phyloP scores from a whole-genome alignment of 1,284 basidiomycete genomes.

The Cystodermella granulosa region DNA sequence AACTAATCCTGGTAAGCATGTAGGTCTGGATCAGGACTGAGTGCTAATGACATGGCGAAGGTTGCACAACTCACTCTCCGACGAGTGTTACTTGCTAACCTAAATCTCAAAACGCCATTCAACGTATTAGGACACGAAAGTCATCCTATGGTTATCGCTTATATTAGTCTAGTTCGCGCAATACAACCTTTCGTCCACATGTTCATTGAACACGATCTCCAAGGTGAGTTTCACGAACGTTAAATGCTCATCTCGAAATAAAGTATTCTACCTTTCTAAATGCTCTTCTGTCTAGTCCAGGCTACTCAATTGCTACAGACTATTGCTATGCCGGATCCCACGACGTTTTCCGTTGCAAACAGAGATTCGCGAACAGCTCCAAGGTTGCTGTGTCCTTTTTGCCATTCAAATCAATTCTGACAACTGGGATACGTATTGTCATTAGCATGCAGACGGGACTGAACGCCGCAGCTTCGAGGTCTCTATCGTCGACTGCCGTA shows the following conservation, averaged over 20 bases:
- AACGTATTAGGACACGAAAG: conserved; percentile 23
- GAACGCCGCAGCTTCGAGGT: no score
- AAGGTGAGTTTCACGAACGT: conserved; percentile 18
- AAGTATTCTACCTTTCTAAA: no score
- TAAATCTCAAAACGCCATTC: conserved; percentile 21
- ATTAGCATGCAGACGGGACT: no score
- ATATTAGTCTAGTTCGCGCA: conserved; percentile 27
- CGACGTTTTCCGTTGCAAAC: no score
- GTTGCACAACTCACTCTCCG: conserved; percentile 34
- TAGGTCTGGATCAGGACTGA: no score
- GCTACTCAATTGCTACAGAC: not conserved
- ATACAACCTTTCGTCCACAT: conserved; percentile 24
- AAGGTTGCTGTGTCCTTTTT: no score
- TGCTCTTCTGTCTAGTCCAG: not conserved
- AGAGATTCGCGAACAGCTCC: no score
- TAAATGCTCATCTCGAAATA: not conserved
- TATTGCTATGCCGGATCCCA: not conserved
- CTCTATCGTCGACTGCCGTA: no score
- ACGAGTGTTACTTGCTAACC: conserved; percentile 18
- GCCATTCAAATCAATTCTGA: no score
- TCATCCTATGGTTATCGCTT: conserved; percentile 30
- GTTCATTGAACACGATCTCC: conserved; percentile 33
- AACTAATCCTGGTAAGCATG: conserved; percentile 29
- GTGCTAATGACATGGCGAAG: no score
- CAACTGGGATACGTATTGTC: no score